Base-by-base conservation (phyloP, 371 early-diverging fungal species). In the Umbelopsis sp. region DNA sequence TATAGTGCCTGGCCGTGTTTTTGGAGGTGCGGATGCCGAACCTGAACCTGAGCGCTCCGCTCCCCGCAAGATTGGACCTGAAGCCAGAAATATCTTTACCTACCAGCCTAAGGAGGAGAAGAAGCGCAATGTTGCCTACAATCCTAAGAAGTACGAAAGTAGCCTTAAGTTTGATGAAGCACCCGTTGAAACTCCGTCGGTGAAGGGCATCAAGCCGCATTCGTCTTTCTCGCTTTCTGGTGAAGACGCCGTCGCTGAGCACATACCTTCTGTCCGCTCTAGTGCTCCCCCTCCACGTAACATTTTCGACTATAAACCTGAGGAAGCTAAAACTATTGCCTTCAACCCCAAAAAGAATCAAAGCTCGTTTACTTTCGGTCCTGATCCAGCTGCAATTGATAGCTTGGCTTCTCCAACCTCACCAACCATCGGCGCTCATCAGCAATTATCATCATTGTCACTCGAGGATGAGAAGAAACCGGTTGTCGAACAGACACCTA, bases 261-360 rank as follows among this genome's bases (percentile, higher is more conserved):
- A 78, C 11, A 66, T 73, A 6, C 70, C 71, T 25, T 70, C 67
- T 22, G 63, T 72, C 18, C 75, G 75, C 25, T 68, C 77, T 20
- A 72, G 69, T 14, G 70, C 70, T 12, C 75, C 76, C 50, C 68
- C 74, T 44, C 44, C 65, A 32, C 75, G 82, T 14, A 79, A 82
- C 65, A 82, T 82, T 53, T 82, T 82, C 48, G 70, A 80, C 6
- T 82, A 77, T 45, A 63, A 77, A 35, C 83, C 83, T 25, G 53
- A 66, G 20, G 65, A 68, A 41, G 66, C 72, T 44, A 77, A 77
- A 14, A 45, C 77, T 0, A 79, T 80, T 10, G 69, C 72, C 2
- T 70, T 76, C 44, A 66, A 79, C 11, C 75, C 79, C 20, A 71
- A 76, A 18, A 57, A 57, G 18, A 25, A 29, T 18, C 29, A 29